These are phyloP conservation scores for Biscutella laevigata DNA, from an alignment of 441 rosid genomes.

Conservation along the genomic window DNA sequence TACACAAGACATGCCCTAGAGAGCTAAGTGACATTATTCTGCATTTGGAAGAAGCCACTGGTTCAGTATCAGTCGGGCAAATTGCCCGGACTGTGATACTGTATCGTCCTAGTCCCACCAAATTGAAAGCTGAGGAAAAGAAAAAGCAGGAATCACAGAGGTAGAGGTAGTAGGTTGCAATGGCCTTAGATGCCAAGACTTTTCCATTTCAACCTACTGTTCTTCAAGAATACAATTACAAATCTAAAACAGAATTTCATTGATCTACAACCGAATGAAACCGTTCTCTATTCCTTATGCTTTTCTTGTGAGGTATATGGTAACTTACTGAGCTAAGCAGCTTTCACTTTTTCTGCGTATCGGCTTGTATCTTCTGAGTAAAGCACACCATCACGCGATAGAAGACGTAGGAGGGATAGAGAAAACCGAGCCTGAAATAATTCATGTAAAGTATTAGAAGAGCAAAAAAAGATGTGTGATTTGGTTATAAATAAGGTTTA, in stretches of 20 bases:
- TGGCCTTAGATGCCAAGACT: neutral
- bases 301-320: neutral
- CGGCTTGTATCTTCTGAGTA: slow-evolving; percentile 24
- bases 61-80: slow-evolving; percentile 50
- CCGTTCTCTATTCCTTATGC: slow-evolving; percentile 2
- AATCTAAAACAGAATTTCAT: neutral
- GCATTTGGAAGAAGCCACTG: slow-evolving; percentile 51
- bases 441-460: neutral
- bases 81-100: slow-evolving; percentile 63
- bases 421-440: slow-evolving; percentile 59
- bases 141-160: slow-evolving; percentile 15
- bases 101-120: slow-evolving; percentile 58
- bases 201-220: neutral
- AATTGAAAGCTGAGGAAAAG: slow-evolving; percentile 61
- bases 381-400: slow-evolving; percentile 47
- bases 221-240: slow-evolving; percentile 8
- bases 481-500: neutral
- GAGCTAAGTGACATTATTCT: slow-evolving; percentile 60
- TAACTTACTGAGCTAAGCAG: slow-evolving; percentile 23
- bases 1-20: slow-evolving; percentile 68
- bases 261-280: slow-evolving; percentile 15
- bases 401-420: slow-evolving; percentile 54
- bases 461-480: neutral
- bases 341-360: slow-evolving; percentile 30
- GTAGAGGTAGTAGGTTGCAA: neutral